A percentile compares a stretch with the other conserved stretches of the same genome.
These are phyloP conservation scores for Phytopythium helicoides DNA, from an alignment of 352 stramenopile genomes.

Conservation along the genomic window DNA sequence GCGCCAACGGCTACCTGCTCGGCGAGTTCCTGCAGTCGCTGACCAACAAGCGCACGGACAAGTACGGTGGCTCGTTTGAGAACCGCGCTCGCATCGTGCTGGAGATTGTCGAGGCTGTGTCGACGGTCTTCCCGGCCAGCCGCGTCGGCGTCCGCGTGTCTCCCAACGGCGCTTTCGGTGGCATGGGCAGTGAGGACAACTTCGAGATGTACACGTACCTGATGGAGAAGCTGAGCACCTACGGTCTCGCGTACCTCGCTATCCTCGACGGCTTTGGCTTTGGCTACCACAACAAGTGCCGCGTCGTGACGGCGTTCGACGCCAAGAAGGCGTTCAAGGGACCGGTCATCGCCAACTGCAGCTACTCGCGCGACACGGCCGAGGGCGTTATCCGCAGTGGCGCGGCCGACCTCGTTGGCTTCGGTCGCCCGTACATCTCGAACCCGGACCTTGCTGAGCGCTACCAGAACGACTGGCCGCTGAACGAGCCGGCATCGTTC, in stretches of 20 bases:
- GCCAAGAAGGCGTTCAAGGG: slow-evolving; percentile 32
- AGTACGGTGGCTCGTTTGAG: slow-evolving; percentile 83
- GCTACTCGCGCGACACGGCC: slow-evolving; percentile 29
- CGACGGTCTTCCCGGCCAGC: slow-evolving; percentile 18
- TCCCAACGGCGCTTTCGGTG: slow-evolving; percentile 25
- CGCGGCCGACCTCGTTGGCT: slow-evolving; percentile 23
- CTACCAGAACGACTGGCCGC: slow-evolving; percentile 14
- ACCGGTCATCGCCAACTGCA: slow-evolving; percentile 28
- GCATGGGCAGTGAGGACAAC: slow-evolving; percentile 45
- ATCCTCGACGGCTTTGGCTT: slow-evolving; percentile 35
- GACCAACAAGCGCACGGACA: slow-evolving; percentile 65
- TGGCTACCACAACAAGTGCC: slow-evolving; percentile 27
- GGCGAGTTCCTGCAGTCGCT: slow-evolving; percentile 83
- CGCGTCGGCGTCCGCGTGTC: slow-evolving; percentile 37
- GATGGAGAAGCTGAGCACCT: slow-evolving; percentile 29
- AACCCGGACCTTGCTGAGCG: slow-evolving; percentile 46
- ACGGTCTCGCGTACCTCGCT: slow-evolving; percentile 37
- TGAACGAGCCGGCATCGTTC: slow-evolving; percentile 10
- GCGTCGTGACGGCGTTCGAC: slow-evolving; percentile 22
- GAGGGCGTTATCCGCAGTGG: slow-evolving; percentile 29
- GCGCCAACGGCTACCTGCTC: slow-evolving; percentile 90
- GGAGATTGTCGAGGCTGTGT: slow-evolving; percentile 62
- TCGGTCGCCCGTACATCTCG: slow-evolving; percentile 38
- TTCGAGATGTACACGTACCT: slow-evolving; percentile 28
- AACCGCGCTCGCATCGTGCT: slow-evolving; percentile 75